Evolutionary conservation across 2,329 filamentous ascomycete genomes (phyloP).

Genomic region (Ceratocystis huliohia): DNA sequence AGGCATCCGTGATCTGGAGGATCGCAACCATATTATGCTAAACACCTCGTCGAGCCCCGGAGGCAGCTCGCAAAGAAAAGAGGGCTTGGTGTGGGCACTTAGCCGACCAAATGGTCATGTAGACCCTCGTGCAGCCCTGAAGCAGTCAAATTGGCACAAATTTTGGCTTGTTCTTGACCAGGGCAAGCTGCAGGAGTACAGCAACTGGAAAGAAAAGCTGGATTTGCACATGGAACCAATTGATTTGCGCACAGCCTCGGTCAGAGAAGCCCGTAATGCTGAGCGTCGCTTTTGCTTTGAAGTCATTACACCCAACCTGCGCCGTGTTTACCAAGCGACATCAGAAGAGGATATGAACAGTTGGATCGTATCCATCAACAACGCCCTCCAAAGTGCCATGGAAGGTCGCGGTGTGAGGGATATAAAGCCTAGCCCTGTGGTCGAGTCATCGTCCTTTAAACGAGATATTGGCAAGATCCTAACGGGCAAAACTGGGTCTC

Average conservation of each 20-base stretch:
- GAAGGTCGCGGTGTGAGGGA: conserved; percentile 59
- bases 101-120: conserved; percentile 88
- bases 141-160: conserved; percentile 99
- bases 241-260: conserved; percentile 90
- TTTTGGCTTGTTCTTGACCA: conserved; percentile 99
- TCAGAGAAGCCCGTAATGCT: conserved; percentile 85
- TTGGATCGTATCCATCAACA: conserved; percentile 95
- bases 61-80: conserved; percentile 63
- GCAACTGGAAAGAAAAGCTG: conserved; percentile 96
- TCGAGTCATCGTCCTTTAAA: conserved; percentile 44
- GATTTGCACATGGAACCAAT: conserved; percentile 98
- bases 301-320: conserved; percentile 92
- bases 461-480: conserved; percentile 86
- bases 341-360: conserved; percentile 96
- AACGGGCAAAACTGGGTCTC: conserved; percentile 76
- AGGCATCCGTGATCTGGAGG: conserved; percentile 83
- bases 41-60: conserved; percentile 42
- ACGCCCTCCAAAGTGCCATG: conserved; percentile 88
- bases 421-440: conserved; percentile 31
- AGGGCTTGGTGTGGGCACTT: conserved; percentile 87
- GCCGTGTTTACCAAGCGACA: conserved; percentile 91
- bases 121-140: conserved; percentile 74
- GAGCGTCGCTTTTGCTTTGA: conserved; percentile 96
- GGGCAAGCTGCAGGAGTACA: conserved; percentile 93
- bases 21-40: conserved; percentile 47